phyloP scores from a whole-genome alignment of 371 early-diverging fungal species.

The Gilbertella persicaria region DNA sequence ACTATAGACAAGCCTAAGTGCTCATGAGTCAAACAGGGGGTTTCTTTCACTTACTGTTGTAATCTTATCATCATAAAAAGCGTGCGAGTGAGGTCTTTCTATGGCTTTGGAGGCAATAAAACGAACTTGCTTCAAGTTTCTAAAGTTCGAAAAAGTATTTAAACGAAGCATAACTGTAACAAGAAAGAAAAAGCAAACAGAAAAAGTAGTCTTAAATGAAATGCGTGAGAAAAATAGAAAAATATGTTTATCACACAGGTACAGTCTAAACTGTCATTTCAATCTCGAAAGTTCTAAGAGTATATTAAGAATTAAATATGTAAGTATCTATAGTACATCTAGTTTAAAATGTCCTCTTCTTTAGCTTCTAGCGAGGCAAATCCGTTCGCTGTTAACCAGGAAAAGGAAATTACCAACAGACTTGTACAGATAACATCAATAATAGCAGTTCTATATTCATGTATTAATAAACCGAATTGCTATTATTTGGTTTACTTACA shows the following conservation, averaged over 20 bases:
- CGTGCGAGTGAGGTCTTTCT: slow-evolving; percentile 34
- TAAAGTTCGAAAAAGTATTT: not conserved
- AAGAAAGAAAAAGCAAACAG: slow-evolving; percentile 9
- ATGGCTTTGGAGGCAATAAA: slow-evolving; percentile 25
- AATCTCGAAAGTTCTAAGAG: too few relatives aligned
- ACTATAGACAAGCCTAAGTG: slow-evolving; percentile 21
- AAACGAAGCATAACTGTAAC: slow-evolving; percentile 12
- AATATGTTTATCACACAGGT: too few relatives aligned
- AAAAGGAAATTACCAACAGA: slow-evolving; percentile 54
- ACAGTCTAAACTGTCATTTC: too few relatives aligned
- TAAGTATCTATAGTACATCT: too few relatives aligned
- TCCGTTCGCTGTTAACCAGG: slow-evolving; percentile 27
- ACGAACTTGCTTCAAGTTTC: slow-evolving; percentile 1
- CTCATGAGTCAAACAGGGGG: not conserved
- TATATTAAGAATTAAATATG: too few relatives aligned
- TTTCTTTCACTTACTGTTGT: slow-evolving; percentile 28
- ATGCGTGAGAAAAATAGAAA: too few relatives aligned
- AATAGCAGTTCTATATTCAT: slow-evolving; percentile 50
- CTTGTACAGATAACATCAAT: slow-evolving; percentile 65
- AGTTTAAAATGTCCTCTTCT: not conserved
- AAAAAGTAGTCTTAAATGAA: too few relatives aligned
- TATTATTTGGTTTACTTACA: slow-evolving; percentile 47
- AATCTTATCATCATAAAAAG: slow-evolving; percentile 52
- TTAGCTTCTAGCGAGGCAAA: slow-evolving; percentile 17
- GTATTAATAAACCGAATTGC: slow-evolving; percentile 15